Base-by-base conservation (phyloP, 257 asterid genomes). In the Solanum pimpinellifolium region DNA sequence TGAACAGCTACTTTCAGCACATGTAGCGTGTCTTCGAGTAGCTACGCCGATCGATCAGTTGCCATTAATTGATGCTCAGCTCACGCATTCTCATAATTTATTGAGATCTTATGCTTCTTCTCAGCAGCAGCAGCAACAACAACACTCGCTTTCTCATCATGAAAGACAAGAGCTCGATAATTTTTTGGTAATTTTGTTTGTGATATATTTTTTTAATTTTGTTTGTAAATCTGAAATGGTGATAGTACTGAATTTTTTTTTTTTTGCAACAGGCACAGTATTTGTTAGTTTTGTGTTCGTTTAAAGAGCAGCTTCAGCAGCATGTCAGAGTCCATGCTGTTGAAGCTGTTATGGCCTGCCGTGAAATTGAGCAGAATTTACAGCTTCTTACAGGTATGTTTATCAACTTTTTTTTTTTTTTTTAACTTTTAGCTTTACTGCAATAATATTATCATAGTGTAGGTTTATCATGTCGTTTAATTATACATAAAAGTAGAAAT, bases 311-410 rank as follows among this genome's bases (percentile, higher is more conserved):
- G 90, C 93, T 97, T 88, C 99, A 97, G 95, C 97, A 96, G 86
- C 99, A 97, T 92, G 99, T 97, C 92, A 95, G 99, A 92, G 93
- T 96, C 85, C 99, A 96, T 85, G 99, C 99, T 77, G 99, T 95
- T 85, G 99, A 97, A 91, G 99, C 99, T 62, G 98, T 96, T 88
- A 95, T 97, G 98, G 98, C 98, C 89, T 95, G 98, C 94, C 95
- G 98, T 88, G 98, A 97, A 91, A 95, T 97, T 88, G 98, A 97
- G 86, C 98, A 94, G 86, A 94, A 89, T 87, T 89, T 97, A 56
- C 99, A 92, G 89, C 88, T 94, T 90, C 93, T 97, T 87, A 97
- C 99, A 29, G 99, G 99, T 94, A 91, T 68, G 83, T 85, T 23
- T 62, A 1, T 10, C 1, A 62, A 62, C 15, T 10, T 49, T 15